These are phyloP conservation scores for Trypanosomatidae sp. DNA, from an alignment of 208 protist species.

Conservation along the genomic window DNA sequence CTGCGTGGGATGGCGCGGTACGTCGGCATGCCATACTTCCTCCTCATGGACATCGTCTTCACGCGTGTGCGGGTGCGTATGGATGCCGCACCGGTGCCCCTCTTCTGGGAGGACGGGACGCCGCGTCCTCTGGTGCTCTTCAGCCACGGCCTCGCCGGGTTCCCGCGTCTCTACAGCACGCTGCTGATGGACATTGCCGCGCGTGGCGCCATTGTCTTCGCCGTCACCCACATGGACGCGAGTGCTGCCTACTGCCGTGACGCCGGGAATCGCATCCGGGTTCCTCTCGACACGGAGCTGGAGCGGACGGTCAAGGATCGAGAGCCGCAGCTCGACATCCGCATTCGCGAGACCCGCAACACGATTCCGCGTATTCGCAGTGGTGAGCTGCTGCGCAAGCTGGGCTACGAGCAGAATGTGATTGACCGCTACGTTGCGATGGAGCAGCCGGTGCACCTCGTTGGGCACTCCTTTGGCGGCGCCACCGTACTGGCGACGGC, in stretches of 20 bases:
- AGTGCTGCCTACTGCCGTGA: slow-evolving; percentile 81
- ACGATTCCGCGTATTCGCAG: slow-evolving; percentile 35
- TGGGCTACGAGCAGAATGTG: slow-evolving; percentile 34
- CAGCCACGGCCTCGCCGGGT: slow-evolving; percentile 79
- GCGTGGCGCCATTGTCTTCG: slow-evolving; percentile 67
- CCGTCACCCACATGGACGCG: slow-evolving; percentile 72
- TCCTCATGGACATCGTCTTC: slow-evolving; percentile 52
- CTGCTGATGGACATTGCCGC: slow-evolving; percentile 73
- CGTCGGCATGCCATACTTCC: slow-evolving; percentile 42
- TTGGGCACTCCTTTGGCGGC: slow-evolving; percentile 87
- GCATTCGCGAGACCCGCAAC: slow-evolving; percentile 44
- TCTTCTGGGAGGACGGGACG: slow-evolving; percentile 34
- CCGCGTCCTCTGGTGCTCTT: slow-evolving; percentile 64
- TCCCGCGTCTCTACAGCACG: slow-evolving; percentile 60
- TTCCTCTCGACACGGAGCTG: slow-evolving; percentile 34
- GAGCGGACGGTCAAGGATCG: slow-evolving; percentile 39
- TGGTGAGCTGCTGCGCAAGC: slow-evolving; percentile 32
- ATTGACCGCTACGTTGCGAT: slow-evolving; percentile 27
- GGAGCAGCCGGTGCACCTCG: slow-evolving; percentile 32
- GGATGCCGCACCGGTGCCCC: slow-evolving; percentile 28
- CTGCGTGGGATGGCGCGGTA: slow-evolving; percentile 57
- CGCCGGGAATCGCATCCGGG: slow-evolving; percentile 16
- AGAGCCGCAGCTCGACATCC: slow-evolving; percentile 57
- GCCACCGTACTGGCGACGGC: slow-evolving; percentile 56
- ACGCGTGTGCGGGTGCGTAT: slow-evolving; percentile 19